Evolutionary conservation across 345 rosid genomes (phyloP), one percentile per base, ranked within the genome.

Genomic region (Kandelia obovata): DNA sequence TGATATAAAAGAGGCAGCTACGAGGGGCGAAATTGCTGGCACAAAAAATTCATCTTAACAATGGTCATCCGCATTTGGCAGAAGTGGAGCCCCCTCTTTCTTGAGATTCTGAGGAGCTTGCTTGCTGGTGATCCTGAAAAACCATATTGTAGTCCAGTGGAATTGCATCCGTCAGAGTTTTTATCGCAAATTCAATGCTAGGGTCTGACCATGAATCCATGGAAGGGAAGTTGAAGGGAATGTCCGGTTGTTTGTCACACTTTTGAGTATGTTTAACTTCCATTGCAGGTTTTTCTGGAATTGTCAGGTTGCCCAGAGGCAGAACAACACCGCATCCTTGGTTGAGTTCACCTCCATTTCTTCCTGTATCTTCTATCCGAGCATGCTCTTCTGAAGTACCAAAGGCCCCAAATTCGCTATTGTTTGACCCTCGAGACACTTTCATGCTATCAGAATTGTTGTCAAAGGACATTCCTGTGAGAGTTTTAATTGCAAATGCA

Each of bases 401-500:
- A 43, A 67, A 53, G 60, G 68, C 73, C 30, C 58, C 73, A 10
- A 53, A 26, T 61, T 72, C 70, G 64, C 75, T 58, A 58, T 63
- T 80, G 58, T 73, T 81, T 49, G 85, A 73, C 71, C 87, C 89
- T 49, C 79, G 57, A 21, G 75, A 31, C 62, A 79, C 60, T 55
- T 78, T 74, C 49, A 76, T 62, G 58, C 58, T 66, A 59, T 69
- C 79, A 5, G 83, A 77, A 69, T 75, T 79, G 39, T n/a, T 35
- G 62, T 75, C 83, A 64, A 87, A 81, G 0, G 88, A 65, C 63
- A 76, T 77, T 64, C 92, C 99, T 0, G 97, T 94, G 21, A 94
- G 93, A 23, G 93, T 94, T 83, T 88, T 83, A 53, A 95, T 90
- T 58, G 99, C 99, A 81, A 95, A 95, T 56, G 96, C 99, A 23